phyloP scores from a whole-genome alignment of 495 filamentous ascomycete genomes.

The Aspergillus bertholletiae region DNA sequence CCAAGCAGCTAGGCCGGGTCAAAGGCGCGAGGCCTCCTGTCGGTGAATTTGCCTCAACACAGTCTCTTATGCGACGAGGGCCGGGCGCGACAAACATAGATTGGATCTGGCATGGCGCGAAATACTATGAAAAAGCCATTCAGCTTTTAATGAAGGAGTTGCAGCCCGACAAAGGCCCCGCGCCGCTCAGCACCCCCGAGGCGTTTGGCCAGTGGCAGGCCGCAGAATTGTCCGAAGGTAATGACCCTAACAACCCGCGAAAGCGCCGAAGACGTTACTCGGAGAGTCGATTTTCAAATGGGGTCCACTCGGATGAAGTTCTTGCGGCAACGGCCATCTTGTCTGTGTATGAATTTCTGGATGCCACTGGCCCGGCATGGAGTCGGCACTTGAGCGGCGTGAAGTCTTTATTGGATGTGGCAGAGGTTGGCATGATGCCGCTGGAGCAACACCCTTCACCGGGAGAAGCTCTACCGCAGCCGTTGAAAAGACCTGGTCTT shows the following conservation, averaged over 20 bases:
- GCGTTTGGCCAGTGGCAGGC: constrained; percentile 38
- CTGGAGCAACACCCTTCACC: constrained; percentile 42
- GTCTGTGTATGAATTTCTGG: constrained; percentile 62
- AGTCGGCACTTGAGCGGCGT: constrained; percentile 62
- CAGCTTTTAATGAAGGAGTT: constrained; percentile 59
- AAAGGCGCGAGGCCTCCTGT: constrained; percentile 46
- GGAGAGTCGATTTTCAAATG: constrained; percentile 35
- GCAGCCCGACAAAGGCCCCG: constrained; percentile 42
- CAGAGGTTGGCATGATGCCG: constrained; percentile 62
- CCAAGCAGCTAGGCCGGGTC: constrained; percentile 58
- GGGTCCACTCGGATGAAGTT: constrained; percentile 55
- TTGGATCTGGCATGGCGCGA: constrained; percentile 54
- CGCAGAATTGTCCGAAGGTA: constrained; percentile 28
- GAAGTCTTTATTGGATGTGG: constrained; percentile 59
- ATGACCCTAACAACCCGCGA: constrained; percentile 23
- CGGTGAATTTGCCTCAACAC: constrained; percentile 44
- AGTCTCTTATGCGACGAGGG: constrained; percentile 51
- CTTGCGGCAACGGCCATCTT: constrained; percentile 61
- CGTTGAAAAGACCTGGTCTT: constrained; percentile 32
- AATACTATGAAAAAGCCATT: constrained; percentile 62
- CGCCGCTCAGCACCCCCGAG: constrained; percentile 32
- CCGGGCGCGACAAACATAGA: constrained; percentile 44
- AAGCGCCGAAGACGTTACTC: constrained; percentile 40
- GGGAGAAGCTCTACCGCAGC: constrained; percentile 25
- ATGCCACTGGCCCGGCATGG: constrained; percentile 59